Evolutionary conservation across 2,329 filamentous ascomycete genomes (phyloP), one percentile per base, ranked within the genome.

Genomic region (Diplocarpon mali): DNA sequence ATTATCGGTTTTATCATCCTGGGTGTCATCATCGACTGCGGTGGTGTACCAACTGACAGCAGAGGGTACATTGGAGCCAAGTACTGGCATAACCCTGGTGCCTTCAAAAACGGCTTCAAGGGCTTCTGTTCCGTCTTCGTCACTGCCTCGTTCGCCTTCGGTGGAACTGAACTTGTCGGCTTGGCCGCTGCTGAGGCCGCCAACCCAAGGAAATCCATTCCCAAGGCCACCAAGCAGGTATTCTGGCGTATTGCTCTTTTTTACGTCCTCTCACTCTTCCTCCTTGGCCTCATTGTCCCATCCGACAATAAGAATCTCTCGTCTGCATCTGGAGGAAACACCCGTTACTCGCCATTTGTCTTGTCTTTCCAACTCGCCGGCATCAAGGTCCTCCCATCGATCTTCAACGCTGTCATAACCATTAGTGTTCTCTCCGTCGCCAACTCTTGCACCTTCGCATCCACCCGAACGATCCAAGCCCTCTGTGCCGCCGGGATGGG

Each of bases 361-460:
- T 89, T 95, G 56, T 85, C 89, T 52, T 93, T 95, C 59, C 71
- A 83, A 54, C 82, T 88, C 50, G 88, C 88, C 3, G 83, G 85
- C 13, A 93, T 95, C 58, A 68, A 77, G 42, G 80, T 81, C 2
- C 75, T 95, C 3, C 86, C 87, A 2, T 89, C 84, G 0, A 77
- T 95, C 48, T 93, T 95, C 82, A 96, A 96, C 65, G 80, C 80
- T 20, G 86, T 95, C 52, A 95, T 96, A 62, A 80, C 95, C 61
- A 78, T 94, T 49, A 83, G 87, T 17, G 88, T 95, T 24, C 69
- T 95, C 24, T 93, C 86, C 0, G 89, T 95, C 50, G 88, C 88
- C 45, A 95, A 95, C 66, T 90, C 85, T 9, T 83, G 87, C 53
- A 84, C 95, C 45, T 96, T 94, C 58, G 90, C 87, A 36, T 89